A percentile compares a stretch with the other conserved stretches of the same genome.
These are phyloP conservation scores for Nothophytophthora sp. DNA, from an alignment of 352 stramenopile species.

Conservation along the genomic window DNA sequence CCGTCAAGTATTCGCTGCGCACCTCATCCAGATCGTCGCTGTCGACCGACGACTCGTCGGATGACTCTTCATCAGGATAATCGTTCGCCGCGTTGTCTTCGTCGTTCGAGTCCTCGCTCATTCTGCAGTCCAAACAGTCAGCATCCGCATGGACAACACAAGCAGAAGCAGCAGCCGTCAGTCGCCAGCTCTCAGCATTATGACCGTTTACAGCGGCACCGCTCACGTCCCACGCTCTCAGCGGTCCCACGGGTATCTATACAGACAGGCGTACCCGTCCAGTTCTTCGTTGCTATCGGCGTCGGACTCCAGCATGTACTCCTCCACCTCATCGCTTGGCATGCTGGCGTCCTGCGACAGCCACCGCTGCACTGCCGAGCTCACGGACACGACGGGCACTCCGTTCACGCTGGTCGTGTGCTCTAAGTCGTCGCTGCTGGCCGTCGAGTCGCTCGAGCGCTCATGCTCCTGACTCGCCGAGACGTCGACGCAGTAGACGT, in stretches of 20 bases:
- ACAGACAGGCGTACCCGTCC: constrained; percentile 52
- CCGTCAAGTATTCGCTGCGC: constrained; percentile 3
- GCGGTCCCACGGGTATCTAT: constrained; percentile 32
- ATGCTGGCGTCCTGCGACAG: constrained; percentile 67
- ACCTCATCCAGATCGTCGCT: constrained; percentile 44
- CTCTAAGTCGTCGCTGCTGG: constrained; percentile 15
- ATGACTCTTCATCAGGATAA: constrained; percentile 85
- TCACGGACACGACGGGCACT: constrained; percentile 68
- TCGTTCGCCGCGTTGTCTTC: constrained; percentile 80
- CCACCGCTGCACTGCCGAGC: constrained; percentile 80
- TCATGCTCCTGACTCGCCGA: constrained; percentile 38
- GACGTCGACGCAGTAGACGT: constrained; percentile 85
- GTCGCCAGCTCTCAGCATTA: constrained; percentile 23
- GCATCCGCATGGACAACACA: constrained; percentile 20
- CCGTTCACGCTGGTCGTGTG: constrained; percentile 21
- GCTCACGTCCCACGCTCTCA: constrained; percentile 11
- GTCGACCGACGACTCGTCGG: constrained; percentile 30
- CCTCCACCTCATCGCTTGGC: constrained; percentile 55
- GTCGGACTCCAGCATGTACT: constrained; percentile 83
- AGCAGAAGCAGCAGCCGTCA: constrained; percentile 9
- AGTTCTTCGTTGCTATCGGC: constrained; percentile 69
- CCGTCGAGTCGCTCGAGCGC: constrained; percentile 4
- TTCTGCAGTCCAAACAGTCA: constrained; percentile 32
- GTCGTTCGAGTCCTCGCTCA: constrained; percentile 85
- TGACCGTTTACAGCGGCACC: constrained; percentile 21